Base-by-base conservation (phyloP, 2,329 filamentous ascomycete species). In the Camptophora hylomeconis region DNA sequence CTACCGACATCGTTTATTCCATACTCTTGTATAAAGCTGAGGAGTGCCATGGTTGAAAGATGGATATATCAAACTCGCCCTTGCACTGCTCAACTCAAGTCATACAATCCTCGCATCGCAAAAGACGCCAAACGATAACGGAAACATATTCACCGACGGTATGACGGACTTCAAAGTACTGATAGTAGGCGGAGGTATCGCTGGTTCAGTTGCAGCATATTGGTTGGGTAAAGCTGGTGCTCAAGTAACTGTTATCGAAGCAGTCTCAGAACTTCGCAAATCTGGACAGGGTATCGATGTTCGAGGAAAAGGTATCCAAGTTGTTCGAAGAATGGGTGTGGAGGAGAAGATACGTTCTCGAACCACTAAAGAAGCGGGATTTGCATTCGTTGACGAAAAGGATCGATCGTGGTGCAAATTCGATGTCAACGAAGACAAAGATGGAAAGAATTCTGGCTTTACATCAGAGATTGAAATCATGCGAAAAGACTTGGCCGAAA, bases 401-500 rank as follows among this genome's bases (percentile, higher is more conserved):
- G 21, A 16, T 24, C 31, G 37, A 26, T 33, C 35, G 25, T 27
- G 20, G 20, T 37, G 29, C 19, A 19, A 17, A 13, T 30, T 37
- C n/a, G 20, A 32, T 9, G 49, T 45, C 4, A 52, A 67, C 24
- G 42, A 44, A 13, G 49, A 50, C 18, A 58, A 60, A 17, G 45
- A 45, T 32, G 7, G 28, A 9, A n/a, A 17, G 13, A n/a, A n/a
- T n/a, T n/a, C n/a, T n/a, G n/a, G 49, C 37, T 46, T 69, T 15
- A 67, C 63, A 0, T 63, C 59, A 34, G 70, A 75, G 32, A 72
- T 58, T 35, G 71, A 75, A 50, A 65, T 75, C 26, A 65, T 75
- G 57, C 55, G 70, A 6, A 68, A 65, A 0, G 65, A 72, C 29
- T 42, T 75, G n/a, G 58, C 60, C 3, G 47, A 51, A 7, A 50